Percentiles rank a stretch among this genome's conserved stretches.
Conservation (phyloP, 2,329 filamentous ascomycete genomes). For the Truncatella angustata region DNA sequence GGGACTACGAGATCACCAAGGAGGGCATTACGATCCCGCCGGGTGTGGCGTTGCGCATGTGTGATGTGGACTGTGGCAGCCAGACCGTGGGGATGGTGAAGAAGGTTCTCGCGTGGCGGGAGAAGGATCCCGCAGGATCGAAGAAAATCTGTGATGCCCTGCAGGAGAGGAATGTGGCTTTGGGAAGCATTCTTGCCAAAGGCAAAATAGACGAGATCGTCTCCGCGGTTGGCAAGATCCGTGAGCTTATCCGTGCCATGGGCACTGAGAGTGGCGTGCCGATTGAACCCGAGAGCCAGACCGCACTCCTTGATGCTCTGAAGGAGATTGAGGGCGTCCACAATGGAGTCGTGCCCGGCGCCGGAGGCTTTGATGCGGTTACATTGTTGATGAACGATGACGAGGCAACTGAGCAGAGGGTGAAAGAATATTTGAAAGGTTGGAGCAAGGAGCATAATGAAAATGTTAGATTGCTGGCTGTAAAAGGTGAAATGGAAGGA, state of each 20-base stretch:
- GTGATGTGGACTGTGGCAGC: constrained; percentile 91
- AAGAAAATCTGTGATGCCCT: constrained; percentile 71
- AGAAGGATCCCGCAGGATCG: constrained; percentile 61
- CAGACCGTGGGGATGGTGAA: constrained; percentile 96
- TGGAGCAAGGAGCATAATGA: constrained; percentile 63
- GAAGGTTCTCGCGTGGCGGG: constrained; percentile 80
- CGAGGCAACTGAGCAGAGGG: constrained; percentile 54
- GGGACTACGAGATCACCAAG: constrained; percentile 78
- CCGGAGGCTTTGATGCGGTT: constrained; percentile 90
- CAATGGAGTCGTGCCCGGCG: constrained; percentile 89
- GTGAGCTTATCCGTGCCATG: constrained; percentile 72
- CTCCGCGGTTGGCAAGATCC: constrained; percentile 48
- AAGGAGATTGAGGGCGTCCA: constrained; percentile 72
- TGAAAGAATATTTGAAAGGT: constrained; percentile 60
- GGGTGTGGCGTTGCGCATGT: constrained; percentile 82
- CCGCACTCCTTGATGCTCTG: constrained; percentile 75
- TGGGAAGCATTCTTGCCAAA: constrained; percentile 63
- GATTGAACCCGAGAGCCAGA: constrained; percentile 87
- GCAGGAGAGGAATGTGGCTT: constrained; percentile 69
- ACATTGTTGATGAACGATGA: constrained; percentile 77
- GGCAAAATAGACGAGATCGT: constrained; percentile 42
- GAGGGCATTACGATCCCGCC: constrained; percentile 68
- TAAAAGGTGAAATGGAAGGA: constrained; percentile 33
- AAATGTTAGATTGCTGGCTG: constrained; percentile 62
- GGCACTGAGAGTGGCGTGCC: constrained; percentile 71